These are phyloP conservation scores for Phytophthora chlamydospora DNA, from an alignment of 352 stramenopile genomes.

Conservation along the genomic window DNA sequence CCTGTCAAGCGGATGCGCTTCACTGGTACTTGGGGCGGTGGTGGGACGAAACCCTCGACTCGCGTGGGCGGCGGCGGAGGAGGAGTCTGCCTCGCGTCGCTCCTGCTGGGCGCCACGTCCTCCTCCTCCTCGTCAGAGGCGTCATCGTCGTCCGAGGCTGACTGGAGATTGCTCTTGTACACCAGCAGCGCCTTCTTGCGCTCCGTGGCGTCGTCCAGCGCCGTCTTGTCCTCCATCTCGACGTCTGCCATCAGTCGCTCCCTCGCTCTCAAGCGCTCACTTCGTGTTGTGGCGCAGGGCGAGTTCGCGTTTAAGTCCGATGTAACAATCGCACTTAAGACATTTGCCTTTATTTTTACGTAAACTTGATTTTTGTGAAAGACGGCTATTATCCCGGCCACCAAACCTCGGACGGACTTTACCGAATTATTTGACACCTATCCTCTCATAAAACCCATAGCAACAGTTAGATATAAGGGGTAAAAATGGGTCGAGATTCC, in stretches of 20 bases:
- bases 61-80: constrained; percentile 1
- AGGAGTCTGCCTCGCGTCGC: constrained; percentile 7
- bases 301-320: no score
- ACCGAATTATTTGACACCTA: no score
- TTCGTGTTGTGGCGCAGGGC: constrained; percentile 1
- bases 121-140: constrained; percentile 51
- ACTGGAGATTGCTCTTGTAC: constrained; percentile 77
- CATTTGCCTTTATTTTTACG: no score
- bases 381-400: no score
- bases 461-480: no score
- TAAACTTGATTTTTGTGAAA: no score
- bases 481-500: no score
- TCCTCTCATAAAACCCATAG: no score
- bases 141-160: constrained; percentile 63
- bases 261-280: constrained; percentile 3
- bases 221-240: constrained; percentile 46
- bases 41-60: constrained; percentile 31
- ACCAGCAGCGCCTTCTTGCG: constrained; percentile 82
- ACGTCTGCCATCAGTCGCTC: constrained; percentile 45
- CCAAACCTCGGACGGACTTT: no score
- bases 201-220: constrained; percentile 46
- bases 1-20: not conserved
- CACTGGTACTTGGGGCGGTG: constrained; percentile 16
- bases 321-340: no score
- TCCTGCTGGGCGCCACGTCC: constrained; percentile 20